Conservation (phyloP, 176 grass and related monocot species). For the Eleusine indica region DNA sequence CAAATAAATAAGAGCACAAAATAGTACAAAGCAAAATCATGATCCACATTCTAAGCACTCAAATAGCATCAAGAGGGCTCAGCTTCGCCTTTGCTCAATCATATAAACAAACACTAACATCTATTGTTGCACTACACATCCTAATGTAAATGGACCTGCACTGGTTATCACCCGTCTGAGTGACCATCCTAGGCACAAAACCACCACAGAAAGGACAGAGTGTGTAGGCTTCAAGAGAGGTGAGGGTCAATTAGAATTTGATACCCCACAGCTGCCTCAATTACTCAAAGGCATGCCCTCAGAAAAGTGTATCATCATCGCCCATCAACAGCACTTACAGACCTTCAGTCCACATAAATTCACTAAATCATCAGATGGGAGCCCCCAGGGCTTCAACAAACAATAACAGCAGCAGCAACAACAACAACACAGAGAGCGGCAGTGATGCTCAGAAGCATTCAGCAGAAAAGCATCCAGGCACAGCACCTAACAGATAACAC, state of each 20-base stretch:
- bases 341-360: neutral
- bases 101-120: neutral
- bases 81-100: constrained; percentile 39
- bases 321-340: neutral
- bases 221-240: neutral
- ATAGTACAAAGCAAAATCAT: neutral
- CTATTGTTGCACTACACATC: neutral
- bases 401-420: neutral
- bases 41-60: neutral
- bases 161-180: constrained; percentile 21
- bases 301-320: constrained; percentile 21
- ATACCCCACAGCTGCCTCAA: neutral
- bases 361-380: neutral
- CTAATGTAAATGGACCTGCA: neutral
- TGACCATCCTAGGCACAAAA: constrained; percentile 32
- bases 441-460: neutral
- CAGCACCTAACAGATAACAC: too few species aligned
- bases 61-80: constrained; percentile 16
- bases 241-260: neutral
- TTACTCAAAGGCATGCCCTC: constrained; percentile 24
- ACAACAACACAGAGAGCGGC: neutral
- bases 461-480: neutral
- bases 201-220: neutral
- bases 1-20: neutral
- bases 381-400: neutral